Evolutionary conservation across 1,139 yeast species (phyloP).

Genomic region (Suhomyces bokatorum): DNA sequence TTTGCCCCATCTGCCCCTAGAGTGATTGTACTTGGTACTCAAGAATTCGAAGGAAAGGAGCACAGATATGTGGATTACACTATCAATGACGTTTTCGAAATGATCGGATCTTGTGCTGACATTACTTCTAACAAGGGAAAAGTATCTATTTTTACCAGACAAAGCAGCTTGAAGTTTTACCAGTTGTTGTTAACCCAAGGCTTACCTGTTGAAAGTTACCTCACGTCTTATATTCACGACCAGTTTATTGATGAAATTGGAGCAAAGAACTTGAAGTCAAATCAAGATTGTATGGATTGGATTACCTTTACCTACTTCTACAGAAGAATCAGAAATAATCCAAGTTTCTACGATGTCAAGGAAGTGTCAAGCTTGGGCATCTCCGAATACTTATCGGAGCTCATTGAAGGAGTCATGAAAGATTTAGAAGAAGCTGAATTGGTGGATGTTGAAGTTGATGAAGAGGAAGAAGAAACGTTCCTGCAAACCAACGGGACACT

Average conservation of each 20-base stretch:
- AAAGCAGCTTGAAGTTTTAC: constrained; percentile 61
- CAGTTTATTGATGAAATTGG: constrained; percentile 71
- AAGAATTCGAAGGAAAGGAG: constrained; percentile 69
- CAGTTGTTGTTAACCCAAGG: constrained; percentile 71
- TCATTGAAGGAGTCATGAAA: constrained; percentile 70
- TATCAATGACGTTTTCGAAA: constrained; percentile 64
- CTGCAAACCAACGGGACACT: constrained; percentile 67
- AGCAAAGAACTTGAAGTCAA: constrained; percentile 58
- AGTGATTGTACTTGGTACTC: constrained; percentile 72
- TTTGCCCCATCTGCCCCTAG: constrained; percentile 53
- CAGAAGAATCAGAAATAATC: constrained; percentile 76
- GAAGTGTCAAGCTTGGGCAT: constrained; percentile 67
- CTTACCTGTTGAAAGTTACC: constrained; percentile 79
- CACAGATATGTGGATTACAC: constrained; percentile 71
- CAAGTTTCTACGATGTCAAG: constrained; percentile 80
- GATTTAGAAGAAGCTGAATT: constrained; percentile 64
- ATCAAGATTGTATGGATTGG: constrained; percentile 92
- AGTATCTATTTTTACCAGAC: constrained; percentile 59
- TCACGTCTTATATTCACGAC: constrained; percentile 62
- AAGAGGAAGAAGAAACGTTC: constrained; percentile 47
- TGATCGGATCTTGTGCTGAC: constrained; percentile 63
- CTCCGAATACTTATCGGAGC: constrained; percentile 78
- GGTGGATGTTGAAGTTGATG: constrained; percentile 50
- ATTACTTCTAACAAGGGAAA: constrained; percentile 24
- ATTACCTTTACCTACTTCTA: constrained; percentile 81